Evolutionary conservation across 164 flowering plant genomes (phyloP).

Genomic region (Euptelea pleiosperma): DNA sequence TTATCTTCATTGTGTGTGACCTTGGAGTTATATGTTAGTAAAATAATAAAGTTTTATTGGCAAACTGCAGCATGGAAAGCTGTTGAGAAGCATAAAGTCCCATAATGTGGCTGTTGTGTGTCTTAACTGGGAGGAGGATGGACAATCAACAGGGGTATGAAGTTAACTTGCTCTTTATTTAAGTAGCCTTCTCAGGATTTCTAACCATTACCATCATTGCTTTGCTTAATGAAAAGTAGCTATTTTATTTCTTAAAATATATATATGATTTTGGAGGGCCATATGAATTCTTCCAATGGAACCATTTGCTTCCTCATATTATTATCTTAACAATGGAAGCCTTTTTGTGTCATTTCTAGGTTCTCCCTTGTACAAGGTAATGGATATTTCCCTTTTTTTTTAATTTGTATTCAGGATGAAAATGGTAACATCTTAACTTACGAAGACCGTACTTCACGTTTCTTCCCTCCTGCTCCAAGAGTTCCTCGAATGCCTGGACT

Average conservation of each 20-base stretch:
- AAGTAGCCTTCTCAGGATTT: not conserved
- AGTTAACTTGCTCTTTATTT: slow-evolving; percentile 7
- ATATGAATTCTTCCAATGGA: too few relatives aligned
- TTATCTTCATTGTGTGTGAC: not conserved
- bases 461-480: slow-evolving; percentile 94
- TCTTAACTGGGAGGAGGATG: slow-evolving; percentile 90
- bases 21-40: not conserved
- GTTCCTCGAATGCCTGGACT: slow-evolving; percentile 81
- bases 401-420: slow-evolving; percentile 43
- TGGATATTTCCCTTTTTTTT: not conserved
- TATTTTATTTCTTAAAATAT: not conserved
- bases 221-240: not conserved
- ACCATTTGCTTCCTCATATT: not conserved
- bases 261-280: too few relatives aligned
- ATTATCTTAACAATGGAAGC: not conserved
- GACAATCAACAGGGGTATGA: slow-evolving; percentile 38
- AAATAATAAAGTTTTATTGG: not conserved
- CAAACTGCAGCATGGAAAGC: slow-evolving; percentile 73
- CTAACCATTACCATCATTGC: not conserved
- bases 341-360: not conserved
- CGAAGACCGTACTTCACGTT: slow-evolving; percentile 85
- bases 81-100: slow-evolving; percentile 71
- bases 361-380: not conserved
- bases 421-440: slow-evolving; percentile 36
- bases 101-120: slow-evolving; percentile 74